phyloP scores from a whole-genome alignment of 352 stramenopile genomes.

The Halophytophthora polymorphica region DNA sequence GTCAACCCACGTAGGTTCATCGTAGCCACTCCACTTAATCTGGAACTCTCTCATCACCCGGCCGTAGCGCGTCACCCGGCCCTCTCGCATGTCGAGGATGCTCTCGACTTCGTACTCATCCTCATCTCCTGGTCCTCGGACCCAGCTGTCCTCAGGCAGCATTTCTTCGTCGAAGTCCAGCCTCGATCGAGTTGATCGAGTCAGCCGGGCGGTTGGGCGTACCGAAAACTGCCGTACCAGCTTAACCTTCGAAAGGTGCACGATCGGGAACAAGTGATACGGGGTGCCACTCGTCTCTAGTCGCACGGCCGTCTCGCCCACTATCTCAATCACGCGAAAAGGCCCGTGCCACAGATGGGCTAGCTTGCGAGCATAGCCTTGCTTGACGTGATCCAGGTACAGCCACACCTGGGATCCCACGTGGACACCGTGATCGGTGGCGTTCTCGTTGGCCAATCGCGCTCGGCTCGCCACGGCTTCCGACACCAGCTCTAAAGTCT shows the following conservation, averaged over 20 bases:
- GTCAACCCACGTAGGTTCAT: background rate
- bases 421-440: background rate
- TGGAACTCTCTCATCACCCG: background rate
- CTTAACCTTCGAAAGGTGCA: constrained; percentile 20
- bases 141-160: constrained; percentile 8
- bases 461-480: constrained; percentile 2
- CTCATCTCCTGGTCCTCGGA: background rate
- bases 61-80: background rate
- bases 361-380: constrained; percentile 10
- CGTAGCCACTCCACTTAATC: constrained; percentile 2
- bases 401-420: constrained; percentile 17
- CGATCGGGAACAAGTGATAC: constrained; percentile 15
- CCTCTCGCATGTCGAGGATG: background rate
- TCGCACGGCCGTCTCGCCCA: constrained; percentile 3
- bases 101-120: constrained; percentile 6
- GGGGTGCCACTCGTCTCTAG: background rate
- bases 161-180: constrained; percentile 16
- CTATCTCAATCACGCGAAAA: constrained; percentile 13
- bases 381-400: constrained; percentile 17
- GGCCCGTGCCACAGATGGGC: constrained; percentile 24
- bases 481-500: background rate
- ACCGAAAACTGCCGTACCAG: background rate
- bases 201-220: background rate
- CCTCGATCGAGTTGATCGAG: background rate
- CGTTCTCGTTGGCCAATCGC: background rate